Percentiles rank a stretch among this genome's conserved stretches.
Conservation (phyloP, 2,329 filamentous ascomycete species). For the Gaeumannomyces sp. region DNA sequence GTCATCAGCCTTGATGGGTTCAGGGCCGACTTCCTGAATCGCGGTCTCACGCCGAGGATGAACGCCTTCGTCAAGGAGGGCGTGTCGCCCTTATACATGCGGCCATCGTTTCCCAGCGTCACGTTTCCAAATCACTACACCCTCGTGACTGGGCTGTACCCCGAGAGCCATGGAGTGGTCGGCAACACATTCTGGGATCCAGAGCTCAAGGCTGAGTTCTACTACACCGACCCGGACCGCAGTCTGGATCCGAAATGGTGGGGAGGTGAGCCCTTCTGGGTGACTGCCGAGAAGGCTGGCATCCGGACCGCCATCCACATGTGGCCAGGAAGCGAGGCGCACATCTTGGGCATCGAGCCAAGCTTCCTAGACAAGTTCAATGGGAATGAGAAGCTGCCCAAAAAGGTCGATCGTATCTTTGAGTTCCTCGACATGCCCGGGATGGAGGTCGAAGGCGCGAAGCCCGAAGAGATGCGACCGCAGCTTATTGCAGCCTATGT, state of each 20-base stretch:
- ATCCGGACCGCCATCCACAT: slow-evolving; percentile 84
- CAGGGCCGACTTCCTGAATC: slow-evolving; percentile 83
- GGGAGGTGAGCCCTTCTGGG: slow-evolving; percentile 91
- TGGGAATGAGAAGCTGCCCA: slow-evolving; percentile 62
- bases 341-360: slow-evolving; percentile 68
- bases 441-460: slow-evolving; percentile 48
- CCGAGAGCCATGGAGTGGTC: slow-evolving; percentile 87
- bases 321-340: slow-evolving; percentile 96
- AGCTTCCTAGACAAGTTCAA: slow-evolving; percentile 82
- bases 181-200: slow-evolving; percentile 96
- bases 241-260: slow-evolving; percentile 90
- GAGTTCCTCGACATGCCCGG: slow-evolving; percentile 81
- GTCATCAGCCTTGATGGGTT: slow-evolving; percentile 94
- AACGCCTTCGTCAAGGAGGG: slow-evolving; percentile 74
- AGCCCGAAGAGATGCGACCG: slow-evolving; percentile 56
- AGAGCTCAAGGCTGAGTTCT: slow-evolving; percentile 69
- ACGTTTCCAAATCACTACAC: slow-evolving; percentile 98
- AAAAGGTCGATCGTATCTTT: slow-evolving; percentile 74
- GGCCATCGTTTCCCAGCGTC: slow-evolving; percentile 88
- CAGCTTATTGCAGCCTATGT: slow-evolving; percentile 94
- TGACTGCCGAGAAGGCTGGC: slow-evolving; percentile 78
- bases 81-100: slow-evolving; percentile 87
- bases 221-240: slow-evolving; percentile 69
- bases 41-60: slow-evolving; percentile 76
- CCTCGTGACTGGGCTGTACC: slow-evolving; percentile 83